phyloP scores from a whole-genome alignment of 306 rosid species.

The apple (Malus domestica) region DNA sequence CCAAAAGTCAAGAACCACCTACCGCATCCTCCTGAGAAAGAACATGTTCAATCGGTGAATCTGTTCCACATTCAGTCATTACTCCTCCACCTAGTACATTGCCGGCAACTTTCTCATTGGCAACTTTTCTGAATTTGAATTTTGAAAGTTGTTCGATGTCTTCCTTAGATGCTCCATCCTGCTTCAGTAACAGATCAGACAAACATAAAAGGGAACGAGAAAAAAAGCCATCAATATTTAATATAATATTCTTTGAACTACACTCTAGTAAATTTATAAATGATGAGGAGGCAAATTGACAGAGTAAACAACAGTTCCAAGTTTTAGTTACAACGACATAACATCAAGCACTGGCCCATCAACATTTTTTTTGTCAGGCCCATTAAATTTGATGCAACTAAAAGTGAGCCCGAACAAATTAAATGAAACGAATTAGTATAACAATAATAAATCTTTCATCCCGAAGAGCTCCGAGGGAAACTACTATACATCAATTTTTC shows the following conservation, averaged over 20 bases:
- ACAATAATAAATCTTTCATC: background rate
- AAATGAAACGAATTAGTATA: background rate
- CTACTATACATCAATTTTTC: background rate
- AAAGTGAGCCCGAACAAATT: background rate
- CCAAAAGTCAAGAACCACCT: slow-evolving; percentile 11
- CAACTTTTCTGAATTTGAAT: slow-evolving; percentile 59
- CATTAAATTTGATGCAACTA: background rate
- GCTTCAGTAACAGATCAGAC: slow-evolving; percentile 16
- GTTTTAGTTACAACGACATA: background rate
- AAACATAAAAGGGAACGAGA: background rate
- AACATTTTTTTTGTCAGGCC: background rate
- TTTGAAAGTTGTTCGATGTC: slow-evolving; percentile 77
- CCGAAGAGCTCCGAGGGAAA: background rate
- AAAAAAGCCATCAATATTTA: background rate
- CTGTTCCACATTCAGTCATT: slow-evolving; percentile 75
- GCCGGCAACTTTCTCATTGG: slow-evolving; percentile 41
- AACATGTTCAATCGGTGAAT: slow-evolving; percentile 57
- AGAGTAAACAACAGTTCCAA: background rate
- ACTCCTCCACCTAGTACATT: slow-evolving; percentile 65
- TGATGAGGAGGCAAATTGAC: background rate
- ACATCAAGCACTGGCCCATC: background rate
- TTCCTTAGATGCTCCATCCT: slow-evolving; percentile 98
- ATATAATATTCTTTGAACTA: background rate
- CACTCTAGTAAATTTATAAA: background rate
- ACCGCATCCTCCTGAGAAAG: slow-evolving; percentile 87